Evolutionary conservation across 2,329 filamentous ascomycete genomes (phyloP).

Genomic region (Monilinia polystroma): DNA sequence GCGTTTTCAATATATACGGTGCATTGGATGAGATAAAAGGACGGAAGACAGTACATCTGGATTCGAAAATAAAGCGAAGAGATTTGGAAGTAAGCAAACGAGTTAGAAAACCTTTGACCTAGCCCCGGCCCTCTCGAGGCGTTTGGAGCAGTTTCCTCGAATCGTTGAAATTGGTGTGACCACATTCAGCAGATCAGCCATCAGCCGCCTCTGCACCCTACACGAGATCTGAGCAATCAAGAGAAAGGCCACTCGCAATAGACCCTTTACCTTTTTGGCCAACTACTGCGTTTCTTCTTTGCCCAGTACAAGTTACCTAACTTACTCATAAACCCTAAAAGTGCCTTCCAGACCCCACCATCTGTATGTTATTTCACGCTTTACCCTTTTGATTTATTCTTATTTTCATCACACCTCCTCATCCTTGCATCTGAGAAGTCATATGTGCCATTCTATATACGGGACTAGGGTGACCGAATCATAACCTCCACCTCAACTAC

Average conservation of each 20-base stretch:
- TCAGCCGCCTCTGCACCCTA: constrained; percentile 29
- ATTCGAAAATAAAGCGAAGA: not conserved
- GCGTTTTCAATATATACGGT: constrained; percentile 9
- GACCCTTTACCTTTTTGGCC: constrained; percentile 25
- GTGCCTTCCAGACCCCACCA: constrained; percentile 22
- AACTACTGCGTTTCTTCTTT: constrained; percentile 19
- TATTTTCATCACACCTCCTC: constrained; percentile 29
- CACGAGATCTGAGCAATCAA: constrained; percentile 29
- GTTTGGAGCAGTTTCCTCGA: constrained; percentile 22
- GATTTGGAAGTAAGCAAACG: not conserved
- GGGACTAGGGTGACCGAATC: constrained; percentile 8
- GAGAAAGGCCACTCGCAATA: constrained; percentile 15
- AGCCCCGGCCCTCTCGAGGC: constrained; percentile 25
- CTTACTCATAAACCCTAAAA: constrained; percentile 19
- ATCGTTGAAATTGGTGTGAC: constrained; percentile 32
- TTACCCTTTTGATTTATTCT: constrained; percentile 26
- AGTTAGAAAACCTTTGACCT: constrained; percentile 7
- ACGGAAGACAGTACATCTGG: constrained; percentile 7
- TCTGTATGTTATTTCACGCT: constrained; percentile 25
- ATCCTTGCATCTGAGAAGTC: constrained; percentile 34
- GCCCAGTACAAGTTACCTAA: constrained; percentile 9
- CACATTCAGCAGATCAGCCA: constrained; percentile 32
- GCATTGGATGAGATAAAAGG: constrained; percentile 17
- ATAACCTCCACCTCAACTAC: constrained; percentile 19
- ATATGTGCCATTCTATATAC: constrained; percentile 30